These are phyloP conservation scores for Camptophora hylomeconis DNA, from an alignment of 2,329 filamentous ascomycete genomes.

Conservation along the genomic window DNA sequence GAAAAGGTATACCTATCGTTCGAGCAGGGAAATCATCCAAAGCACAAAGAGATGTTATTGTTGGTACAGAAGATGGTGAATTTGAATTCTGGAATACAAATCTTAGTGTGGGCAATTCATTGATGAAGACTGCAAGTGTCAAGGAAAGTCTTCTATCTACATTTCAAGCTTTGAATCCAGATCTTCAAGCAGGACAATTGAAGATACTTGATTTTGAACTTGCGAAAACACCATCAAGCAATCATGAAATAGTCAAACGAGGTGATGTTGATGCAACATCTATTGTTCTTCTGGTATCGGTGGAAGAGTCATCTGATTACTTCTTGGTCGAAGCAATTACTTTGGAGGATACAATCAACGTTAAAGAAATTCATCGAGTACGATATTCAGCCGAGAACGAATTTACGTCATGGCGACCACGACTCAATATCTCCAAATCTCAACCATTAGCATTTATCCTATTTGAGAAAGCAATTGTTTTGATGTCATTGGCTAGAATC, in stretches of 20 bases:
- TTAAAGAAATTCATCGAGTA: conserved; percentile 57
- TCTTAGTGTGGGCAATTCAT: conserved; percentile 69
- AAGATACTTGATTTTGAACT: conserved; percentile 61
- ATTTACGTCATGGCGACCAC: conserved; percentile 38
- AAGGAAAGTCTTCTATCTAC: conserved; percentile 50
- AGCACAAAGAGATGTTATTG: conserved; percentile 73
- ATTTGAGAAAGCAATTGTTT: conserved; percentile 63
- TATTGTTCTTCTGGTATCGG: conserved; percentile 47
- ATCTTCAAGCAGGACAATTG: conserved; percentile 43
- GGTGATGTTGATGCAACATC: conserved; percentile 31
- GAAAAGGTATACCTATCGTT: conserved; percentile 69
- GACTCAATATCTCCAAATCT: conserved; percentile 64
- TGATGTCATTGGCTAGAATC: conserved; percentile 58
- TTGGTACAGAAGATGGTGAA: conserved; percentile 62
- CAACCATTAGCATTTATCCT: conserved; percentile 70
- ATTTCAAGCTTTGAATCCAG: conserved; percentile 41
- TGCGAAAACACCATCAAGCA: conserved; percentile 3
- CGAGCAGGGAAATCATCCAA: conserved; percentile 56
- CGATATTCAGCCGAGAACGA: conserved; percentile 44
- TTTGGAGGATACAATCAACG: conserved; percentile 35
- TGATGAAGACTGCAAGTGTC: conserved; percentile 59
- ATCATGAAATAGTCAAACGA: conserved; percentile 14
- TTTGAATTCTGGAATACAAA: conserved; percentile 82
- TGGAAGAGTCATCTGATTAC: conserved; percentile 47
- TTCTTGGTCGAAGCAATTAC: conserved; percentile 61